phyloP scores from a whole-genome alignment of 192 early-diverging fungal genomes.

The Geranomyces michiganensis region DNA sequence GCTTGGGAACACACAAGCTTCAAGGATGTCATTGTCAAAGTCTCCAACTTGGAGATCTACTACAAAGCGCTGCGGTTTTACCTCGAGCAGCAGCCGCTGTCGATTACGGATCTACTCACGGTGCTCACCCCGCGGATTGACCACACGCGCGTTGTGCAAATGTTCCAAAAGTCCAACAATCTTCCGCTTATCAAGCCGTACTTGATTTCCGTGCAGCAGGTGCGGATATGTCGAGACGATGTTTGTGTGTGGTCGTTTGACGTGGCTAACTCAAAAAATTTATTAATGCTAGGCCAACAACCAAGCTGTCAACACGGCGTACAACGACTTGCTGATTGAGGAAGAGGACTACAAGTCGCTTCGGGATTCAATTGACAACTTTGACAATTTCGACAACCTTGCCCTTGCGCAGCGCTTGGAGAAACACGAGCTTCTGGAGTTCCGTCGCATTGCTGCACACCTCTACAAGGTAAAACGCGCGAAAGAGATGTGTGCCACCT shows the following conservation, averaged over 20 bases:
- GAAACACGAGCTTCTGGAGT: slow-evolving; percentile 96
- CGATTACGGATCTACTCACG: slow-evolving; percentile 90
- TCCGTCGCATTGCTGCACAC: slow-evolving; percentile 95
- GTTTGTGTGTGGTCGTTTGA: too few species aligned
- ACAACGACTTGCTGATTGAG: slow-evolving; percentile 96
- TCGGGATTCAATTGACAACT: slow-evolving; percentile 91
- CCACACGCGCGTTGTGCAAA: slow-evolving; percentile 94
- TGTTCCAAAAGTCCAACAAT: slow-evolving; percentile 99
- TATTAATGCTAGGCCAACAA: slow-evolving; percentile 89
- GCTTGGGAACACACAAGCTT: slow-evolving; percentile 97
- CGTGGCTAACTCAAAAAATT: not conserved
- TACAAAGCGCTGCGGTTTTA: slow-evolving; percentile 98
- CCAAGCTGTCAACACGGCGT: slow-evolving; percentile 90
- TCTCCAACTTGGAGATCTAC: slow-evolving; percentile 95
- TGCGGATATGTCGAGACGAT: too few species aligned
- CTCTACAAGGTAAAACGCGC: slow-evolving; percentile 85
- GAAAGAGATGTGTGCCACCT: slow-evolving; percentile 9
- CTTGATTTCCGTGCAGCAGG: slow-evolving; percentile 89
- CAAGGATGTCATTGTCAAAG: slow-evolving; percentile 97
- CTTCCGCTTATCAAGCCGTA: slow-evolving; percentile 96
- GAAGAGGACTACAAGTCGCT: slow-evolving; percentile 95
- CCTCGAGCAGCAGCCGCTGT: slow-evolving; percentile 91
- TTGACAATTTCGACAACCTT: slow-evolving; percentile 94
- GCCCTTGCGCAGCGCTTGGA: slow-evolving; percentile 89
- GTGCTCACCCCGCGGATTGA: slow-evolving; percentile 89